Conservation (phyloP, 2,329 filamentous ascomycete species). For the Teratosphaeria destructans region DNA sequence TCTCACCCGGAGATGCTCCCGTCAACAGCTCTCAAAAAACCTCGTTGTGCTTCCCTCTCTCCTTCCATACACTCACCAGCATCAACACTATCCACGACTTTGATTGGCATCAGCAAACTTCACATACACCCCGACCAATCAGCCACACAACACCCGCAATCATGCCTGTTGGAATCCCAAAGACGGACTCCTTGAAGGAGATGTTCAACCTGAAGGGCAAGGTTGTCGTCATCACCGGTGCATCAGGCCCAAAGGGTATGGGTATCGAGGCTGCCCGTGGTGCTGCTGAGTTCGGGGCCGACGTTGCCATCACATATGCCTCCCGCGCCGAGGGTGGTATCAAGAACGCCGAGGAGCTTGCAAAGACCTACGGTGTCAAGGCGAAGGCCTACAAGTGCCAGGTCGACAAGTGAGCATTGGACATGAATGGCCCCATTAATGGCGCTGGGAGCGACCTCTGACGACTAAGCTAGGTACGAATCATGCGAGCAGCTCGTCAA, state of each 20-base stretch:
- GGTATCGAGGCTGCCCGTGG: slow-evolving; percentile 57
- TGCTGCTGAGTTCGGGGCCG: slow-evolving; percentile 54
- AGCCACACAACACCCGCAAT: slow-evolving; percentile 5
- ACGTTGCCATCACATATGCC: slow-evolving; percentile 57
- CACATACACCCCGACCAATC: not conserved
- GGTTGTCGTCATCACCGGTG: slow-evolving; percentile 43
- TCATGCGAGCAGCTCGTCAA: slow-evolving; percentile 47
- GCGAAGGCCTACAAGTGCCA: slow-evolving; percentile 58
- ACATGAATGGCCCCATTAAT: not conserved
- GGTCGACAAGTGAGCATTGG: slow-evolving; percentile 34
- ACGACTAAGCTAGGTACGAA: slow-evolving; percentile 30
- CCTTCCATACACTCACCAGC: not conserved
- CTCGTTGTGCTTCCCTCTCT: not conserved
- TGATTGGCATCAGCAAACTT: not conserved
- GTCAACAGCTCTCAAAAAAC: not conserved
- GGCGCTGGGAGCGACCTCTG: not conserved
- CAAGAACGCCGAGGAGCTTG: slow-evolving; percentile 55
- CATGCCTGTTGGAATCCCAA: slow-evolving; percentile 48
- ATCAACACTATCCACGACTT: not conserved
- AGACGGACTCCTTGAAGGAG: slow-evolving; percentile 48
- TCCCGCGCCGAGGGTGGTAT: slow-evolving; percentile 51
- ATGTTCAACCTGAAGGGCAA: slow-evolving; percentile 44
- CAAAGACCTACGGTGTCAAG: slow-evolving; percentile 52
- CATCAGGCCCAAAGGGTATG: slow-evolving; percentile 55
- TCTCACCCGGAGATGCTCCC: not conserved